A percentile compares a stretch with the other conserved stretches of the same genome.
Evolutionary conservation across 345 rosid species (phyloP).

Genomic region (Psidium guajava): DNA sequence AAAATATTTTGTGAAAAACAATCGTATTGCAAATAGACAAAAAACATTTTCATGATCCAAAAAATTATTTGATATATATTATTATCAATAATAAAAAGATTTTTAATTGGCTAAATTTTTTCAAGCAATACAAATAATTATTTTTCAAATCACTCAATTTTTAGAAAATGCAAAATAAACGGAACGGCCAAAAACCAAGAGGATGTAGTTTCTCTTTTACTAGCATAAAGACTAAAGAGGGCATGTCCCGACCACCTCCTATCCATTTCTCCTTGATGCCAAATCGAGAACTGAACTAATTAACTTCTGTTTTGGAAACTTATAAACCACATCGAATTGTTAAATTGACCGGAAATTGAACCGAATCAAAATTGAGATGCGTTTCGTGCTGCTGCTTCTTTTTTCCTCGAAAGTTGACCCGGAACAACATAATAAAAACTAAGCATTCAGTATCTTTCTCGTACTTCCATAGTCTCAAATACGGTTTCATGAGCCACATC

Average conservation of each 20-base stretch:
- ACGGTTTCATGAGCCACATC: neutral
- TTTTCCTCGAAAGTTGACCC: neutral
- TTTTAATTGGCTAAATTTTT: too few relatives aligned
- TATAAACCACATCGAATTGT: neutral
- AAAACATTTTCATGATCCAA: too few relatives aligned
- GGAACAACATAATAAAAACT: neutral
- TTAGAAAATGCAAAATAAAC: too few relatives aligned
- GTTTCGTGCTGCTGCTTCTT: neutral
- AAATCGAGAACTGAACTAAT: neutral
- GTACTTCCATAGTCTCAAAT: neutral
- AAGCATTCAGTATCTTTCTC: neutral
- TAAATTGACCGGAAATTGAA: neutral
- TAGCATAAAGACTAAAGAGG: neutral
- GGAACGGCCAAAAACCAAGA: neutral
- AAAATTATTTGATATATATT: too few relatives aligned
- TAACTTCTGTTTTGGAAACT: neutral
- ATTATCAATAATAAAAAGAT: too few relatives aligned
- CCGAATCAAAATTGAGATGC: neutral
- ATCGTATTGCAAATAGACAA: too few relatives aligned
- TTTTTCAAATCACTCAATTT: too few relatives aligned
- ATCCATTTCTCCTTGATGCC: neutral
- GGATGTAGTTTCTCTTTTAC: neutral
- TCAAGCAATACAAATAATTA: too few relatives aligned
- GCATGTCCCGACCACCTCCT: neutral
- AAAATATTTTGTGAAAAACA: too few relatives aligned